Percentiles rank a stretch among this genome's conserved stretches.
These are phyloP conservation scores for Tuber magnatum DNA, from an alignment of 495 filamentous ascomycete species.

Conservation along the genomic window DNA sequence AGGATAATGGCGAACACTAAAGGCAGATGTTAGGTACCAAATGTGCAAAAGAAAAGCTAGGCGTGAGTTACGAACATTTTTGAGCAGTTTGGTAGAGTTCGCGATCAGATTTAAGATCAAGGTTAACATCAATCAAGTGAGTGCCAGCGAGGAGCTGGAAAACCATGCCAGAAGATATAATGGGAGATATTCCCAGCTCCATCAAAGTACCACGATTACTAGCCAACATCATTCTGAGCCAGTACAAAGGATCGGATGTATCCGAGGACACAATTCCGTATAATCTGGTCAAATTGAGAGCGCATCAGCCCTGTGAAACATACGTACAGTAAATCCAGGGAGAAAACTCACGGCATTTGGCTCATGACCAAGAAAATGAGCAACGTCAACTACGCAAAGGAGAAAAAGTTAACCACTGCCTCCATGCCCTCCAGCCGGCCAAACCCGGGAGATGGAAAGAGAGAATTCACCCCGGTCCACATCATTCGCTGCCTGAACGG, in stretches of 20 bases:
- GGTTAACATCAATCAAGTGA: conserved; percentile 99
- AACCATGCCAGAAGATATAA: conserved; percentile 99
- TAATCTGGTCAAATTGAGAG: conserved; percentile 43
- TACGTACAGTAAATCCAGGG: conserved; percentile 13
- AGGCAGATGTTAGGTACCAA: conserved; percentile 10
- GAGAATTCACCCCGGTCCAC: conserved; percentile 78
- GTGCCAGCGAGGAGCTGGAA: conserved; percentile 99
- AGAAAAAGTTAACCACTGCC: conserved; percentile 42
- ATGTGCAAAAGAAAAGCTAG: not conserved
- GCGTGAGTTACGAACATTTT: conserved; percentile 52
- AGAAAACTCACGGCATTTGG: conserved; percentile 69
- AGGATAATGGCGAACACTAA: conserved; percentile 87
- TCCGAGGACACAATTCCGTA: conserved; percentile 96
- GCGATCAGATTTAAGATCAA: conserved; percentile 98
- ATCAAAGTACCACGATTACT: conserved; percentile 98
- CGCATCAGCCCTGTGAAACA: conserved; percentile 7
- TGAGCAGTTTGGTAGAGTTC: conserved; percentile 99
- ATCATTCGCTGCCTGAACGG: conserved; percentile 99
- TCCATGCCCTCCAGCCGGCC: not conserved
- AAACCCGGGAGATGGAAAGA: not conserved
- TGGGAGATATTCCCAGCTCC: conserved; percentile 98
- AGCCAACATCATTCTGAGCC: conserved; percentile 99
- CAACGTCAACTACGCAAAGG: conserved; percentile 64
- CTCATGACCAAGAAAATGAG: conserved; percentile 99
- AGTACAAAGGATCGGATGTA: conserved; percentile 95